Evolutionary conservation across 2,329 filamentous ascomycete genomes (phyloP).

Genomic region (Monosporascus sp.): DNA sequence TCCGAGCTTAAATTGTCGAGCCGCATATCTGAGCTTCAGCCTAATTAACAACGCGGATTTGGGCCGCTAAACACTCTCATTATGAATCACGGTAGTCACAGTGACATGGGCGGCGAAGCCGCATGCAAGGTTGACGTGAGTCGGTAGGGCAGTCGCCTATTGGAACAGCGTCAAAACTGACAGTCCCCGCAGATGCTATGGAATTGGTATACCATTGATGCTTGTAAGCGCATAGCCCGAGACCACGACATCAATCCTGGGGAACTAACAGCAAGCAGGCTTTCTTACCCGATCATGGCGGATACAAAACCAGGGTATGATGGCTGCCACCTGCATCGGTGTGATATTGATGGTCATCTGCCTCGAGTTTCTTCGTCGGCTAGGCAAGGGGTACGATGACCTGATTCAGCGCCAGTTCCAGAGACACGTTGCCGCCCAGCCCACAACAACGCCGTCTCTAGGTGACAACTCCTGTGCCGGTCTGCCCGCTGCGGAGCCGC

Average conservation of each 20-base stretch:
- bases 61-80: not conserved
- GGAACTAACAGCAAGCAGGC: conserved; percentile 14
- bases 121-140: conserved; percentile 8
- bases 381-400: conserved; percentile 38
- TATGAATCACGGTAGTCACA: conserved; percentile 6
- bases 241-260: not conserved
- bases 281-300: conserved; percentile 37
- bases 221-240: conserved; percentile 24
- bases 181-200: conserved; percentile 35
- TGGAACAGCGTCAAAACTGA: conserved; percentile 4
- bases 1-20: too few relatives aligned
- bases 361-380: conserved; percentile 35
- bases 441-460: conserved; percentile 9
- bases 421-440: conserved; percentile 25
- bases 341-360: conserved; percentile 34
- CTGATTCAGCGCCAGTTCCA: conserved; percentile 35
- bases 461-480: conserved; percentile 10
- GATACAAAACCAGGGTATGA: conserved; percentile 33
- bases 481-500: conserved; percentile 8
- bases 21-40: too few relatives aligned
- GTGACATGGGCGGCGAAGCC: not conserved
- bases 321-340: conserved; percentile 40
- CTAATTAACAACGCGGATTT: not conserved
- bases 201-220: conserved; percentile 39
- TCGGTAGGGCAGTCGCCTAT: not conserved